Conservation (phyloP, 306 rosid species). For the Datisca glomerata region DNA sequence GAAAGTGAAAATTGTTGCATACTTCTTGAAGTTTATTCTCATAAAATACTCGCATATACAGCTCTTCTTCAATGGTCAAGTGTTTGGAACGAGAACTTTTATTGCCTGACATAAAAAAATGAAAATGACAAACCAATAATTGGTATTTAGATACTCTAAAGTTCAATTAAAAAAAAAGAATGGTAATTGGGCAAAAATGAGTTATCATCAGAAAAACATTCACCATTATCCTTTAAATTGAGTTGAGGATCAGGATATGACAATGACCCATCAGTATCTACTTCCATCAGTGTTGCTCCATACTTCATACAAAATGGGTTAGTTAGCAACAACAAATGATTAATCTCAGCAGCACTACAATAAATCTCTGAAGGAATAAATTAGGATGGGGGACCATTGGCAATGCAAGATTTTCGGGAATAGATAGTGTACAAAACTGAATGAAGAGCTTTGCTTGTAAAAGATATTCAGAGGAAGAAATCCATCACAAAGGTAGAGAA, state of each 20-base stretch:
- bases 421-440: neutral
- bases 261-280: conserved; percentile 66
- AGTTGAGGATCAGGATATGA: conserved; percentile 54
- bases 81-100: conserved; percentile 72
- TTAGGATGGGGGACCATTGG: too few species aligned
- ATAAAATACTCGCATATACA: conserved; percentile 37
- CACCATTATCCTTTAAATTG: conserved; percentile 44
- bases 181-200: neutral
- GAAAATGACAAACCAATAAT: conserved; percentile 9
- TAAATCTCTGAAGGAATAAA: too few species aligned
- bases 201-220: conserved; percentile 11
- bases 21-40: conserved; percentile 59
- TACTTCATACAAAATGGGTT: conserved; percentile 25
- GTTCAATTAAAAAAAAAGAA: neutral
- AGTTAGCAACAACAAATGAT: too few species aligned
- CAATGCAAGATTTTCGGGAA: too few species aligned
- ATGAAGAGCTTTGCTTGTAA: too few species aligned
- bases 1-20: conserved; percentile 71
- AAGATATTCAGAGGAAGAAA: too few species aligned
- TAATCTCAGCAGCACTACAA: too few species aligned
- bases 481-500: too few species aligned
- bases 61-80: conserved; percentile 51
- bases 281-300: conserved; percentile 69
- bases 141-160: conserved; percentile 7
- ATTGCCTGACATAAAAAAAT: conserved; percentile 42